phyloP scores from a whole-genome alignment of 345 rosid species.

The Citrus reticulata region DNA sequence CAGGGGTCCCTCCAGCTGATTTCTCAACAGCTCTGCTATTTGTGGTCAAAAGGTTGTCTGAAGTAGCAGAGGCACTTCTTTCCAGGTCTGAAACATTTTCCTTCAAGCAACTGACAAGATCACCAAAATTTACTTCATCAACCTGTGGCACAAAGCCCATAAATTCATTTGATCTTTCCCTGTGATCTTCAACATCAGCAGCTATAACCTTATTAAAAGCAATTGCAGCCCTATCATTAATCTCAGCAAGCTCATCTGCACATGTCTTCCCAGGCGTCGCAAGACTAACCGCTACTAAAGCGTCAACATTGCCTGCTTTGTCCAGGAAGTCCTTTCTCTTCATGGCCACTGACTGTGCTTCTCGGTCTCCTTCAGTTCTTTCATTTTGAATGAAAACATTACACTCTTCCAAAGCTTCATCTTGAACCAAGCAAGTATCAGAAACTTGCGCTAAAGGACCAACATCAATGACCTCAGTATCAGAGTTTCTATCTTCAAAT shows the following conservation, averaged over 20 bases:
- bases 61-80: not conserved
- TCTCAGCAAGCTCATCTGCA: not conserved
- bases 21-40: constrained; percentile 1
- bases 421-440: not conserved
- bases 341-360: not conserved
- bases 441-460: not conserved
- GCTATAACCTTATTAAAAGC: not conserved
- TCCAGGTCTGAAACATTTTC: not conserved
- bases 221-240: not conserved
- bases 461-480: not conserved
- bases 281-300: not conserved
- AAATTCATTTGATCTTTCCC: not conserved
- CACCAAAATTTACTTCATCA: constrained; percentile 3
- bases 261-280: not conserved
- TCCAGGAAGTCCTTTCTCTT: not conserved
- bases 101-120: not conserved
- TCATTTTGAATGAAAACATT: not conserved
- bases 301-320: not conserved
- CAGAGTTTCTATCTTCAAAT: not conserved
- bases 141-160: not conserved
- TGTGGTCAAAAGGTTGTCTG: not conserved
- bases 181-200: not conserved
- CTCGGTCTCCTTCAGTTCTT: not conserved
- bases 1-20: not conserved
- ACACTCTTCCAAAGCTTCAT: not conserved